Evolutionary conservation across 768 basidiomycete species (phyloP).

Genomic region (Suillus lakei): DNA sequence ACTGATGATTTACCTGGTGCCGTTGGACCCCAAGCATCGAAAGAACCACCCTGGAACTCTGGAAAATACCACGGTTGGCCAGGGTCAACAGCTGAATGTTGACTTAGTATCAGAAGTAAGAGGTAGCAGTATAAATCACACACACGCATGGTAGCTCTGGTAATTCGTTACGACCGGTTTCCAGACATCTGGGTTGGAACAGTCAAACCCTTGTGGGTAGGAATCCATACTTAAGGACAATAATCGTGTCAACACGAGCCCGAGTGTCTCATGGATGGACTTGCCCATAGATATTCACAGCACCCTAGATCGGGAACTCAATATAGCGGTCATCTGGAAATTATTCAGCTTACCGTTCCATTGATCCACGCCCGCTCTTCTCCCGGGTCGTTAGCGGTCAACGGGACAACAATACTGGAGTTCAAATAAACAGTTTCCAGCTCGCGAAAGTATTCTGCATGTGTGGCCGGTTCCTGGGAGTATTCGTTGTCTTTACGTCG

Average conservation of each 20-base stretch:
- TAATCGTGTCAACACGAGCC: conserved; percentile 1
- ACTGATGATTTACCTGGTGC: conserved; percentile 56
- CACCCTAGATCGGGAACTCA: conserved; percentile 46
- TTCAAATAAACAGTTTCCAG: conserved; percentile 59
- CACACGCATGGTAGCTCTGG: conserved; percentile 60
- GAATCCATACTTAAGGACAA: conserved; percentile 53
- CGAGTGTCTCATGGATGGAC: neutral
- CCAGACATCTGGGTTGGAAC: conserved; percentile 74
- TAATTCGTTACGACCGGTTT: conserved; percentile 65
- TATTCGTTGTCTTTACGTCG: conserved; percentile 72
- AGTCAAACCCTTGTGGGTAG: conserved; percentile 83
- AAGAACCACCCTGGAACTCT: conserved; percentile 77
- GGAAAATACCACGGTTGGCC: conserved; percentile 74
- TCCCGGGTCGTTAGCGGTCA: conserved; percentile 77
- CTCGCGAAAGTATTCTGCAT: conserved; percentile 63
- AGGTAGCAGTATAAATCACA: conserved; percentile 29
- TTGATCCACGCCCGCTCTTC: conserved; percentile 65
- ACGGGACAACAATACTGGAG: conserved; percentile 65
- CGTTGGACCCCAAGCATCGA: conserved; percentile 80
- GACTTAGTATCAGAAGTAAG: conserved; percentile 5
- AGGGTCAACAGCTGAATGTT: conserved; percentile 40
- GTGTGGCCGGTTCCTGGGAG: conserved; percentile 49
- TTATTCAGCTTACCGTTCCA: conserved; percentile 55
- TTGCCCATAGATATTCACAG: conserved; percentile 79
- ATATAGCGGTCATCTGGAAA: neutral